These are phyloP conservation scores for Abrus pulchellus DNA, from an alignment of 306 rosid species.

Conservation along the genomic window DNA sequence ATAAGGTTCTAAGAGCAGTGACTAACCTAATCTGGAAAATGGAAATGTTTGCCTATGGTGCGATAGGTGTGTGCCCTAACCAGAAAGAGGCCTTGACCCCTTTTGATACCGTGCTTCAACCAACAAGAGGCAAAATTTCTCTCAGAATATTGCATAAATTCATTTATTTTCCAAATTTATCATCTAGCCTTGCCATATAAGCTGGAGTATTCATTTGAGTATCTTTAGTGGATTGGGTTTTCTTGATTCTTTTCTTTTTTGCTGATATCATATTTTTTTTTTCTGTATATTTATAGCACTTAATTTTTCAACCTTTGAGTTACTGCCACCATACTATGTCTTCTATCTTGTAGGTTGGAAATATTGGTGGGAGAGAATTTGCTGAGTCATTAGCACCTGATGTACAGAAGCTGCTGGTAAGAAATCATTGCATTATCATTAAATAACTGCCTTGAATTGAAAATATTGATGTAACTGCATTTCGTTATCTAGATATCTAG, in stretches of 20 bases:
- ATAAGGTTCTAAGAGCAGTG: background rate
- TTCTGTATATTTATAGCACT: constrained; percentile 22
- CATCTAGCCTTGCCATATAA: background rate
- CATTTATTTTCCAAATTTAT: constrained; percentile 14
- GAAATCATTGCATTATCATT: constrained; percentile 43
- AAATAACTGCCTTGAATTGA: constrained; percentile 26
- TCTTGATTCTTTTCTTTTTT: constrained; percentile 18
- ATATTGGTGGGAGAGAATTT: constrained; percentile 99
- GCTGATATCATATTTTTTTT: constrained; percentile 28
- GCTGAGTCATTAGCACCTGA: constrained; percentile 99
- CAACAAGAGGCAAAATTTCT: background rate
- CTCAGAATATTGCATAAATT: constrained; percentile 1
- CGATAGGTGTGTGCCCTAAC: background rate
- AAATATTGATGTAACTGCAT: constrained; percentile 47
- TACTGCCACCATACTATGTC: constrained; percentile 38
- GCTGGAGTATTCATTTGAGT: constrained; percentile 32
- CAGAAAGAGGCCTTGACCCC: background rate
- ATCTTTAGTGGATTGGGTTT: background rate
- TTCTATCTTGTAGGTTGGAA: constrained; percentile 82
- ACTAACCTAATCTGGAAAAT: background rate
- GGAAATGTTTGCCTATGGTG: background rate
- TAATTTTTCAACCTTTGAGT: constrained; percentile 33
- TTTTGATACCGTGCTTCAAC: constrained; percentile 31
- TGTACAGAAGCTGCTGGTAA: constrained; percentile 95
- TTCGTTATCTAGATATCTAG: constrained; percentile 81